Percentiles rank a stretch among this genome's conserved stretches.
phyloP scores from a whole-genome alignment of 2,329 filamentous ascomycete species.

The Penicillium sp. region DNA sequence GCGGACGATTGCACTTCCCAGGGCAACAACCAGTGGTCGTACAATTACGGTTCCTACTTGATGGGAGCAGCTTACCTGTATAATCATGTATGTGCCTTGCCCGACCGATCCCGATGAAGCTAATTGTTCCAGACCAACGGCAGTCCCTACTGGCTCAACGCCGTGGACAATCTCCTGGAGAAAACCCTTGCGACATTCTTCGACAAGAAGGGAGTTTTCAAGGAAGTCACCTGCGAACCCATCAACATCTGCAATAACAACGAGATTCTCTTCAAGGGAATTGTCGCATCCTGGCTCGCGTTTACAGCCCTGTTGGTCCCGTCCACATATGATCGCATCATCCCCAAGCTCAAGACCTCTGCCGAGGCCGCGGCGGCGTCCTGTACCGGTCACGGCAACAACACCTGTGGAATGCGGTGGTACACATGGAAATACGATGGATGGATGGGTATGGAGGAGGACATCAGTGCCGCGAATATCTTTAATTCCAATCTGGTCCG shows the following conservation, averaged over 20 bases:
- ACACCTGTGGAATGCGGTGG: slow-evolving; percentile 63
- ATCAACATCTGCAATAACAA: slow-evolving; percentile 53
- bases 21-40: slow-evolving; percentile 60
- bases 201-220: slow-evolving; percentile 21
- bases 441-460: slow-evolving; percentile 58
- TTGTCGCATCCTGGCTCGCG: slow-evolving; percentile 62
- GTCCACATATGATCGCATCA: slow-evolving; percentile 50
- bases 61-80: slow-evolving; percentile 62
- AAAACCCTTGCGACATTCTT: slow-evolving; percentile 39
- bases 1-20: slow-evolving; percentile 52
- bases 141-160: slow-evolving; percentile 50
- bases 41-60: slow-evolving; percentile 57
- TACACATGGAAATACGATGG: slow-evolving; percentile 49
- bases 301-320: slow-evolving; percentile 59
- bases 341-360: slow-evolving; percentile 54
- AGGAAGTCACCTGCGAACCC: slow-evolving; percentile 62
- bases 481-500: slow-evolving; percentile 55
- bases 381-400: slow-evolving; percentile 49
- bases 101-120: neutral
- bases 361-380: slow-evolving; percentile 55
- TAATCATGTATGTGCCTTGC: slow-evolving; percentile 48
- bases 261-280: slow-evolving; percentile 61
- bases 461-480: slow-evolving; percentile 62
- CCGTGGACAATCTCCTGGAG: slow-evolving; percentile 53
- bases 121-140: slow-evolving; percentile 43